Evolutionary conservation across 345 rosid species (phyloP).

Genomic region (Fremontodendron californicum): DNA sequence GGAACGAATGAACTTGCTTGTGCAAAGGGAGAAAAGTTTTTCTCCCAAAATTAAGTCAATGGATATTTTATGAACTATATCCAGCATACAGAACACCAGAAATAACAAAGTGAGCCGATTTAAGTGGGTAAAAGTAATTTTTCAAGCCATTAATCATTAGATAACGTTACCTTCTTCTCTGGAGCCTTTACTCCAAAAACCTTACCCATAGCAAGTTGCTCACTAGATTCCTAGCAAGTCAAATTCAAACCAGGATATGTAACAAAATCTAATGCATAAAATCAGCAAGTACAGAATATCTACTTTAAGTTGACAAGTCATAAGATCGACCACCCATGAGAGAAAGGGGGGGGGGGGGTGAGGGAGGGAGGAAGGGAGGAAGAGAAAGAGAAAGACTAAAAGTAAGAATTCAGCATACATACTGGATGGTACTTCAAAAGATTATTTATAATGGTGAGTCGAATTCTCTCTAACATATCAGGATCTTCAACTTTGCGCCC

Average conservation of each 20-base stretch:
- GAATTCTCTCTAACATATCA: conserved; percentile 82
- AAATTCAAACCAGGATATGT: conserved; percentile 12
- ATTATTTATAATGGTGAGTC: conserved; percentile 87
- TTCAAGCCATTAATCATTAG: background rate
- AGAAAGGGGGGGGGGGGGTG: background rate
- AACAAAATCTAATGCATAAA: background rate
- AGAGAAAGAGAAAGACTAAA: background rate
- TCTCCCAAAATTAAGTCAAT: background rate
- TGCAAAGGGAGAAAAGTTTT: background rate
- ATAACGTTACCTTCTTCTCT: conserved; percentile 59
- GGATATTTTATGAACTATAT: background rate
- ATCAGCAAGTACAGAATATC: conserved; percentile 3
- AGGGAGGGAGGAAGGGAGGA: background rate
- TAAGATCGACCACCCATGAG: background rate
- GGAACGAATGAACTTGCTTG: background rate
- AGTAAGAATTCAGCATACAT: conserved; percentile 26
- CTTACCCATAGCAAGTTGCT: conserved; percentile 91
- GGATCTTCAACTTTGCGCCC: conserved; percentile 99
- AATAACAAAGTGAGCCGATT: background rate
- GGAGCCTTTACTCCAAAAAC: conserved; percentile 93
- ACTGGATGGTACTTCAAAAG: conserved; percentile 97
- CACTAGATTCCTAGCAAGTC: conserved; percentile 72
- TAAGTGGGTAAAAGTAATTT: background rate
- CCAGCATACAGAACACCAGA: background rate
- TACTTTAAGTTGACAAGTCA: background rate